phyloP scores from a whole-genome alignment of 2,329 filamentous ascomycete genomes.

The Diaporthe nobilis region DNA sequence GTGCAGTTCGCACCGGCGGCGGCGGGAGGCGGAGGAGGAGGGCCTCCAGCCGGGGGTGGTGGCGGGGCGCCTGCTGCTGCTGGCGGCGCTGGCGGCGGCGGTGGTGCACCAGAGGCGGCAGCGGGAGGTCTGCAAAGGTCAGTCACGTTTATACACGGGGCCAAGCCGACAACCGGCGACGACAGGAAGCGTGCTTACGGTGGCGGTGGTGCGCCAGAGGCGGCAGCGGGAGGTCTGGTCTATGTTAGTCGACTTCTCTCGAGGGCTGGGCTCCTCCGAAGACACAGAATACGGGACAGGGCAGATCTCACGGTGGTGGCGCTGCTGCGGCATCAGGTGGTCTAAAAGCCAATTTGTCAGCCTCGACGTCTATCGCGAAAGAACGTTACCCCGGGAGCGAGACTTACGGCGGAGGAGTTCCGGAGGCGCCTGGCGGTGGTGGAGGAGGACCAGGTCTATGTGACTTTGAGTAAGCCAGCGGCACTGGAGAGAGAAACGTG shows the following conservation, averaged over 20 bases:
- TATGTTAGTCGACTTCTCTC: background rate
- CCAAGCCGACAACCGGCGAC: background rate
- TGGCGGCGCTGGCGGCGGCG: background rate
- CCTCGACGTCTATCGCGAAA: background rate
- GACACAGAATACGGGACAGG: background rate
- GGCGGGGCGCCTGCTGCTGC: background rate
- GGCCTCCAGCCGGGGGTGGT: background rate
- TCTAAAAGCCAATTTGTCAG: background rate
- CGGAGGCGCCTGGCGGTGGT: slow-evolving; percentile 5
- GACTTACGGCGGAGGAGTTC: slow-evolving; percentile 18
- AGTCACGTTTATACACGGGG: background rate
- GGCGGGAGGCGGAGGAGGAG: background rate
- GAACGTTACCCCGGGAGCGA: background rate
- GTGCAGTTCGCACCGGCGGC: slow-evolving; percentile 6
- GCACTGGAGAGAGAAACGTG: background rate
- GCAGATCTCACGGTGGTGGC: background rate
- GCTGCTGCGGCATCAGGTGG: background rate
- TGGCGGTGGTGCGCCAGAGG: background rate
- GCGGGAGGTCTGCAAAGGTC: slow-evolving; percentile 7
- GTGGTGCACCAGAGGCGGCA: background rate
- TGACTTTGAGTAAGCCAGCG: background rate
- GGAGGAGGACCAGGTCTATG: slow-evolving; percentile 5
- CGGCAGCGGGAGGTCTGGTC: background rate
- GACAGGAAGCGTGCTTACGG: background rate
- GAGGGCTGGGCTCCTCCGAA: too few relatives aligned